These are phyloP conservation scores for Fagus crenata DNA, from an alignment of 306 rosid species.

Conservation along the genomic window DNA sequence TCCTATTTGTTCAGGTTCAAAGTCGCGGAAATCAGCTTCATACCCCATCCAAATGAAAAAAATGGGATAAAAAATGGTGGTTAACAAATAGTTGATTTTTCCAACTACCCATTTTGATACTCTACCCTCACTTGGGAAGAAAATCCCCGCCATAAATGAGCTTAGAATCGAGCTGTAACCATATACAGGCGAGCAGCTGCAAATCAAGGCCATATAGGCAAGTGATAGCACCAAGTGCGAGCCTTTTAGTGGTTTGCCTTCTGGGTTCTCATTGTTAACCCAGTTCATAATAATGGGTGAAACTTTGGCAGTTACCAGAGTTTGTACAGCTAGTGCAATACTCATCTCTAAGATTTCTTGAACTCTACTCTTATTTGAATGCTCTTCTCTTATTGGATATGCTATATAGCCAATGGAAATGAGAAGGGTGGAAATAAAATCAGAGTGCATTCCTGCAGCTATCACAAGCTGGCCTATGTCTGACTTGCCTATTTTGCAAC, in stretches of 20 bases:
- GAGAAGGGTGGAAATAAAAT: slow-evolving; percentile 59
- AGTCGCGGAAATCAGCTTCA: slow-evolving; percentile 49
- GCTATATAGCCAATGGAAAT: slow-evolving; percentile 61
- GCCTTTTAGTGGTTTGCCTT: slow-evolving; percentile 88
- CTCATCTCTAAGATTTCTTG: slow-evolving; percentile 30
- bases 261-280: slow-evolving; percentile 92
- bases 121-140: slow-evolving; percentile 79
- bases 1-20: slow-evolving; percentile 23
- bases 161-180: slow-evolving; percentile 70
- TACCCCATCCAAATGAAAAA: slow-evolving; percentile 96
- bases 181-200: slow-evolving; percentile 55
- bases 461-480: slow-evolving; percentile 89
- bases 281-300: slow-evolving; percentile 75
- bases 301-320: slow-evolving; percentile 49
- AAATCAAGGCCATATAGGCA: slow-evolving; percentile 70
- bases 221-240: slow-evolving; percentile 74
- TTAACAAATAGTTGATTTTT: slow-evolving; percentile 68
- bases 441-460: slow-evolving; percentile 84
- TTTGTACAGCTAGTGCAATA: slow-evolving; percentile 42
- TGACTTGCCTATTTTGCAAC: slow-evolving; percentile 75
- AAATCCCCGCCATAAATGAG: slow-evolving; percentile 80
- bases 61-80: slow-evolving; percentile 65
- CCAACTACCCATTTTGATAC: slow-evolving; percentile 76
- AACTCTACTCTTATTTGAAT: background rate
- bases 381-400: slow-evolving; percentile 36